Base-by-base conservation (phyloP, 1,139 yeast species). In the Blastobotrys illinoisensis region DNA sequence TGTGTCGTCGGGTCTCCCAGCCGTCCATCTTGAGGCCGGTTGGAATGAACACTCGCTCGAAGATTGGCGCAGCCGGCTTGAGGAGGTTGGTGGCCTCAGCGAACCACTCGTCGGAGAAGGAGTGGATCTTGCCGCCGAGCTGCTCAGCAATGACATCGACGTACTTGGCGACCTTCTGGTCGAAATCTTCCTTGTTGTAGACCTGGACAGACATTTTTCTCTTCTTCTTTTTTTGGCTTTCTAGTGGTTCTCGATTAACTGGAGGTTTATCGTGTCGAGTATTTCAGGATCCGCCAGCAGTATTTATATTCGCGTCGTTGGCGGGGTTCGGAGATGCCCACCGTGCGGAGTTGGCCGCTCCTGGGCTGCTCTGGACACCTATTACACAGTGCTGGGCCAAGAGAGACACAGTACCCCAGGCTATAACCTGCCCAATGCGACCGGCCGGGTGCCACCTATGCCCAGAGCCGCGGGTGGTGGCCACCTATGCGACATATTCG, bases 1-100 rank as follows among this genome's bases (percentile, higher is more conserved):
- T 91, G 75, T 91, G 98, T 72, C 98, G 80, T 69, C 97, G 79
- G 20, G 98, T 90, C 71, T 91, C 98, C 98, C 98, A 91, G 14
- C 98, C 98, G 64, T 91, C 98, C 68, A 88, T 91, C 96, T 50
- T 44, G 28, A 49, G 44, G 53, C 98, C 98, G 3, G 91, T 81
- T 60, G 81, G 86, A 3, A 86, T 82, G 71, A 88, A 91, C 64
- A 79, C 77, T 20, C 88, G 86, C 65, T 88, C 95, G 66, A 95
- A 78, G 55, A 88, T 79, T 3, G 97, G 95, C 6, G 83, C 78
- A 53, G 78, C 78, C 43, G 97, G 91, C 67, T 87, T 84, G 70
- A 89, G 84, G 66, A 91, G 78, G 72, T 91, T 91, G 49, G 79
- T 81, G n/a, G 98, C 97, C 50, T 82, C 91, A 1, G 97, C 98